Percentiles rank a stretch among this genome's conserved stretches.
Conservation (phyloP, 1,284 basidiomycete species). For the Fomitopsis betulina region DNA sequence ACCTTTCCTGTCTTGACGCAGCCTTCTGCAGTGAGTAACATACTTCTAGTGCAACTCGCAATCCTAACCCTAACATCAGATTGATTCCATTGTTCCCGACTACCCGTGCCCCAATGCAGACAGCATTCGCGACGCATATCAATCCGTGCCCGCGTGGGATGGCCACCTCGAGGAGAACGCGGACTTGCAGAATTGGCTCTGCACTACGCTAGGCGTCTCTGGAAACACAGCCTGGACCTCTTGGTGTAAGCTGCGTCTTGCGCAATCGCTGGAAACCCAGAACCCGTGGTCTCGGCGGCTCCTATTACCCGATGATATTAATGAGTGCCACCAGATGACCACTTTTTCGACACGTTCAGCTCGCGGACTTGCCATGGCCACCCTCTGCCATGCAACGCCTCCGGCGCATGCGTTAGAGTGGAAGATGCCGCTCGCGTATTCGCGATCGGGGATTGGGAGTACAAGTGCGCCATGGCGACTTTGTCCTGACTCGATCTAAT, state of each 20-base stretch:
- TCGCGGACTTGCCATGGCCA: conserved; percentile 47
- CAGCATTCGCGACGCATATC: conserved; percentile 37
- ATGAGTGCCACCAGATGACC: conserved; percentile 25
- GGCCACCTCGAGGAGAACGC: conserved; percentile 41
- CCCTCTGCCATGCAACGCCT: conserved; percentile 43
- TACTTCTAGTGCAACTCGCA: background rate
- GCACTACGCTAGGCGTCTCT: conserved; percentile 40
- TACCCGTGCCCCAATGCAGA: conserved; percentile 46
- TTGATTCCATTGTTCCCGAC: conserved; percentile 46
- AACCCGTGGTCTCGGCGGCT: background rate
- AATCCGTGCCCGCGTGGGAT: conserved; percentile 45
- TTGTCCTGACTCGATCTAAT: background rate
- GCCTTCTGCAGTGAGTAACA: conserved; percentile 23
- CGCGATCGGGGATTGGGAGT: conserved; percentile 43
- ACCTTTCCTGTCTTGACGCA: conserved; percentile 40
- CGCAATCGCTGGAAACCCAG: background rate
- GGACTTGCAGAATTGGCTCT: conserved; percentile 37
- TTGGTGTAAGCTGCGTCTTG: conserved; percentile 30
- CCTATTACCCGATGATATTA: background rate
- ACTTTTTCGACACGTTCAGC: conserved; percentile 46
- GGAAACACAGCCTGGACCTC: conserved; percentile 40
- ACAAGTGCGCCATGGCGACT: conserved; percentile 35
- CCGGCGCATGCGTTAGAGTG: conserved; percentile 38
- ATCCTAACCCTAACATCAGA: conserved; percentile 24
- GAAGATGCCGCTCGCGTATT: conserved; percentile 41